Evolutionary conservation across 2,329 filamentous ascomycete species (phyloP), one percentile per base, ranked within the genome.

Genomic region (Byssochlamys sp.): DNA sequence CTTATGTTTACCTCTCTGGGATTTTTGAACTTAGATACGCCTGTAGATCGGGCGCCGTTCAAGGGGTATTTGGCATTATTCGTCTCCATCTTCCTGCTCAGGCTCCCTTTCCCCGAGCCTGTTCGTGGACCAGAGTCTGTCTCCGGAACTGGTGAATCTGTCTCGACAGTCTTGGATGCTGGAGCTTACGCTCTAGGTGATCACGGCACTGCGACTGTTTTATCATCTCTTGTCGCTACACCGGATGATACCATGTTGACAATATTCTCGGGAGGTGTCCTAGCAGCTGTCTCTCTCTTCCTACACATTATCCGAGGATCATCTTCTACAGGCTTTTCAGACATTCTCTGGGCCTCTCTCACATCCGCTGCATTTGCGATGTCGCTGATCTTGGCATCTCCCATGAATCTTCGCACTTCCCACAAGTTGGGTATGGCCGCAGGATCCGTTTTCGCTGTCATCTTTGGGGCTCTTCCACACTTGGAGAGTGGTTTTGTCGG

Each of bases 31-130:
- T 59, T 70, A 56, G 69, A 69, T 55, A 57, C 66, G 61, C 62
- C 60, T 57, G 69, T 65, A 66, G 68, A 73, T 56, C 66, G 72
- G 25, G 72, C 72, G 29, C 71, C 76, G 1, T 28, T 77, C 10
- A 59, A 77, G 39, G 80, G 80, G 28, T 80, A 82, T 59, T 51
- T 76, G 27, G 74, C 78, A 24, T 66, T 83, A 55, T 60, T 74
- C 35, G 59, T 71, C 12, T 79, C 80, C 0, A 65, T 80, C 4
- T 71, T 81, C 35, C 65, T 76, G 9, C 62, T 81, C n/a, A 77
- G 77, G n/a, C 78, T 77, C 14, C 78, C 80, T 29, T 74, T 81
- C 35, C 59, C 64, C 7, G 45, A 55, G 24, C 35, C 56, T 39
- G 52, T 48, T 56, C 54, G 57, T 25, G 53, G 14, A 24, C 31